Evolutionary conservation across 257 asterid species (phyloP).

Genomic region (Solanum chiquidenum): DNA sequence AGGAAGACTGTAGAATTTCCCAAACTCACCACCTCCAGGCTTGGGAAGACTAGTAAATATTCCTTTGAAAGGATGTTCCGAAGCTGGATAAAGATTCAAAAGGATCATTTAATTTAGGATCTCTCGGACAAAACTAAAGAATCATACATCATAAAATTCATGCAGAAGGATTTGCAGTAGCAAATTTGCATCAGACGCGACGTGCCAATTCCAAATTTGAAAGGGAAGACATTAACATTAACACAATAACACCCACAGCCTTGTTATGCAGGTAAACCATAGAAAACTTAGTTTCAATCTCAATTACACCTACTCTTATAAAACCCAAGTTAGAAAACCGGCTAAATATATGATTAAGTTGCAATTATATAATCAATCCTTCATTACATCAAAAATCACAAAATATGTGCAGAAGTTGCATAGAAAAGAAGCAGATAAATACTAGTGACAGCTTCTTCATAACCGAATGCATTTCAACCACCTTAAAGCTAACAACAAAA

Average conservation of each 20-base stretch:
- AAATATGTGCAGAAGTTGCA: background rate
- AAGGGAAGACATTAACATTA: background rate
- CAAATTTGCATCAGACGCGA: background rate
- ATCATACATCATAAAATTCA: background rate
- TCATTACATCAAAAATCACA: background rate
- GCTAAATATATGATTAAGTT: background rate
- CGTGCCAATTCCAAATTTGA: background rate
- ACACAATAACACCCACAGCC: background rate
- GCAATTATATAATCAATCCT: background rate
- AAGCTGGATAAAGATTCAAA: conserved; percentile 32
- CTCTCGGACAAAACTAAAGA: background rate
- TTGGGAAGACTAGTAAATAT: conserved; percentile 68
- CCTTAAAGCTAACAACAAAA: background rate
- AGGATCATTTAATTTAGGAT: background rate
- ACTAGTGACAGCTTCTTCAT: background rate
- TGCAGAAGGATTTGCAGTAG: background rate
- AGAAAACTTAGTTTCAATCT: background rate
- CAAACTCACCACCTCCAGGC: conserved; percentile 86
- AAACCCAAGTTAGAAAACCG: background rate
- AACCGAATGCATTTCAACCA: background rate
- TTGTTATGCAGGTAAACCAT: background rate
- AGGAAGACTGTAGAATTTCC: conserved; percentile 81
- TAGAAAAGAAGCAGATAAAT: background rate
- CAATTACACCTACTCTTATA: background rate
- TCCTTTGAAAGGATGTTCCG: conserved; percentile 59